phyloP scores from a whole-genome alignment of 169 alveolate species.

The Pseudocohnilembus persalinus region DNA sequence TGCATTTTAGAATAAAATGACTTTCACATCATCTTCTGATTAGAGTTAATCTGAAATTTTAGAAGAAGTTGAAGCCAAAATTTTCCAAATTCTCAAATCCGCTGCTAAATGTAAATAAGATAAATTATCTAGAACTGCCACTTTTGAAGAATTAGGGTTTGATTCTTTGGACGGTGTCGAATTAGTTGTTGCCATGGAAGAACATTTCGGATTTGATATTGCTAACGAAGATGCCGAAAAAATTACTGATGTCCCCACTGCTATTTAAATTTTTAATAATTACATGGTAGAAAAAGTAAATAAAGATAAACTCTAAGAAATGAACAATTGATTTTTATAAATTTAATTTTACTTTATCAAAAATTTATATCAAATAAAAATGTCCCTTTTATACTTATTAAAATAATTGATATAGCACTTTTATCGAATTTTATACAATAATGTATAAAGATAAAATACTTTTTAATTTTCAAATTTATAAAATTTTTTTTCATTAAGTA shows the following conservation, averaged over 20 bases:
- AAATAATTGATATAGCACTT: too few relatives aligned
- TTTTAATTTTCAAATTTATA: too few relatives aligned
- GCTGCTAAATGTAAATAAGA: conserved; percentile 64
- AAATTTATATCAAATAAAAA: too few relatives aligned
- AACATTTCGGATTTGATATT: conserved; percentile 61
- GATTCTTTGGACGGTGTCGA: conserved; percentile 70
- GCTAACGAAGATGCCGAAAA: conserved; percentile 67
- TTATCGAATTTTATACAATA: too few relatives aligned
- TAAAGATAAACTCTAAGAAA: background rate
- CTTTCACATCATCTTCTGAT: background rate
- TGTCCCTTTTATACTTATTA: too few relatives aligned
- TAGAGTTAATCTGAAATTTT: conserved; percentile 21
- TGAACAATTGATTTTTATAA: too few relatives aligned
- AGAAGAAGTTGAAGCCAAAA: conserved; percentile 63
- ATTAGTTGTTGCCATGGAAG: conserved; percentile 70
- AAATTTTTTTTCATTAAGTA: too few relatives aligned
- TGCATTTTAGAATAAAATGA: too few relatives aligned
- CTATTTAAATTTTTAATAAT: conserved; percentile 60
- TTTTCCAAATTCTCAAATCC: conserved; percentile 59
- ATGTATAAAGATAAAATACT: too few relatives aligned
- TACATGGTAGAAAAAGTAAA: conserved; percentile 30
- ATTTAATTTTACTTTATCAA: too few relatives aligned
- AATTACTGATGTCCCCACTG: conserved; percentile 55
- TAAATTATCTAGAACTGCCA: conserved; percentile 55
- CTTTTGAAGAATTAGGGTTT: conserved; percentile 74